phyloP scores from a whole-genome alignment of 768 basidiomycete species.

The Boletales sp. region DNA sequence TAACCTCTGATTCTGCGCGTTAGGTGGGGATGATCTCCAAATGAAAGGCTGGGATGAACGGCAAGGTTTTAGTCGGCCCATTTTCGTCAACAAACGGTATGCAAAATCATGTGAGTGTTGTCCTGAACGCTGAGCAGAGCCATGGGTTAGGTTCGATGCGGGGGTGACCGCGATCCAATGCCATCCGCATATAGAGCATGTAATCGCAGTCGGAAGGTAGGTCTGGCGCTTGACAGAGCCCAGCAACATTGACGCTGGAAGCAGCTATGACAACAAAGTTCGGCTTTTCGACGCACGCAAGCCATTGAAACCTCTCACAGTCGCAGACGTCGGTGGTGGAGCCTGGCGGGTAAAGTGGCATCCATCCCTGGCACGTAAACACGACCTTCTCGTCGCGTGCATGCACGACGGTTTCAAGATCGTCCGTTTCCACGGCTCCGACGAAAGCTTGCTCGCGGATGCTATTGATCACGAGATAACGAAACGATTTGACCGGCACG shows the following conservation, averaged over 20 bases:
- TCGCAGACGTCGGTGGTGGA: conserved; percentile 80
- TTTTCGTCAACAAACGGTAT: conserved; percentile 72
- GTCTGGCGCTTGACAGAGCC: conserved; percentile 6
- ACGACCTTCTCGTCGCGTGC: conserved; percentile 86
- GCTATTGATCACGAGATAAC: conserved; percentile 36
- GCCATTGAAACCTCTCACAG: conserved; percentile 49
- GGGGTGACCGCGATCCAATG: conserved; percentile 90
- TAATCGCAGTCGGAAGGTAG: conserved; percentile 90
- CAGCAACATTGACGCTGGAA: background rate
- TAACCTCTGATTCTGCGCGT: background rate
- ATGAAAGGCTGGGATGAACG: conserved; percentile 91
- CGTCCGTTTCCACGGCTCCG: conserved; percentile 29
- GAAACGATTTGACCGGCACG: conserved; percentile 69
- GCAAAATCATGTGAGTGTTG: conserved; percentile 1
- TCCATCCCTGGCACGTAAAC: conserved; percentile 58
- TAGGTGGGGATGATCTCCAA: conserved; percentile 90
- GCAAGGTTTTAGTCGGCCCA: conserved; percentile 53
- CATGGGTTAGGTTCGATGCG: conserved; percentile 71
- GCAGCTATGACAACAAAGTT: conserved; percentile 80
- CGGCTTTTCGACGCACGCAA: conserved; percentile 81
- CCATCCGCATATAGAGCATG: conserved; percentile 73
- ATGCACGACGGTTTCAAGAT: conserved; percentile 99
- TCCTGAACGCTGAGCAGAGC: conserved; percentile 1
- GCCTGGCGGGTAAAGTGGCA: conserved; percentile 98
- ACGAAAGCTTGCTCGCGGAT: conserved; percentile 3